Conservation (phyloP, 495 filamentous ascomycete genomes). For the Penicillium steckii region DNA sequence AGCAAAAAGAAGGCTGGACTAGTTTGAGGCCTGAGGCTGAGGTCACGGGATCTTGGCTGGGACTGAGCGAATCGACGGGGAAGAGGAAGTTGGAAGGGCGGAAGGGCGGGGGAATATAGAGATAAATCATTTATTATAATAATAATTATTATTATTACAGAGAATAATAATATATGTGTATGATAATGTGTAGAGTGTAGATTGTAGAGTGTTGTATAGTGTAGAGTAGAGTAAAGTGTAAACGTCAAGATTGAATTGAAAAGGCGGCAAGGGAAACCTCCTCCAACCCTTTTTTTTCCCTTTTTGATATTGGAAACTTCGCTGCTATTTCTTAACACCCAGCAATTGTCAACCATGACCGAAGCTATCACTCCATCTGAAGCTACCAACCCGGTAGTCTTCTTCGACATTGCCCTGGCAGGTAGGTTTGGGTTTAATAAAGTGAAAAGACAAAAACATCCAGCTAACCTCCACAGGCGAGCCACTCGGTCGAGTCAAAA, state of each 20-base stretch:
- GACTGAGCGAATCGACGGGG: not conserved
- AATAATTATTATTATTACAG: not conserved
- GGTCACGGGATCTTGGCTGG: conserved; percentile 7
- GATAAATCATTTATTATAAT: not conserved
- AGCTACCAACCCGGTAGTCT: conserved; percentile 64
- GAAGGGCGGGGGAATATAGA: not conserved
- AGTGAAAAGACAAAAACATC: not conserved
- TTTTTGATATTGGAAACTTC: no score
- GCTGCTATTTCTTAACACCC: not conserved
- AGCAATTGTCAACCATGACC: conserved; percentile 7
- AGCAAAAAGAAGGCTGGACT: conserved; percentile 11
- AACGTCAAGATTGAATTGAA: no score
- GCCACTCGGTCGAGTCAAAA: conserved; percentile 85
- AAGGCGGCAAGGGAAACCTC: no score
- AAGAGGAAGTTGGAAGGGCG: not conserved
- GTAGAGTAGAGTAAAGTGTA: no score
- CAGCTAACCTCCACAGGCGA: conserved; percentile 59
- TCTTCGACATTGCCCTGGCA: conserved; percentile 91
- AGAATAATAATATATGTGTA: not conserved
- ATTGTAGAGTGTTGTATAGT: no score
- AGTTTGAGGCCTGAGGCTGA: conserved; percentile 14
- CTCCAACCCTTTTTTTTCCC: no score
- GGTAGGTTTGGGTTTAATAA: conserved; percentile 53
- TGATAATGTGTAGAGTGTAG: no score
- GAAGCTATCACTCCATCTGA: conserved; percentile 4